phyloP scores from a whole-genome alignment of 148 eudicot species.

The Chenopodium quinoa region DNA sequence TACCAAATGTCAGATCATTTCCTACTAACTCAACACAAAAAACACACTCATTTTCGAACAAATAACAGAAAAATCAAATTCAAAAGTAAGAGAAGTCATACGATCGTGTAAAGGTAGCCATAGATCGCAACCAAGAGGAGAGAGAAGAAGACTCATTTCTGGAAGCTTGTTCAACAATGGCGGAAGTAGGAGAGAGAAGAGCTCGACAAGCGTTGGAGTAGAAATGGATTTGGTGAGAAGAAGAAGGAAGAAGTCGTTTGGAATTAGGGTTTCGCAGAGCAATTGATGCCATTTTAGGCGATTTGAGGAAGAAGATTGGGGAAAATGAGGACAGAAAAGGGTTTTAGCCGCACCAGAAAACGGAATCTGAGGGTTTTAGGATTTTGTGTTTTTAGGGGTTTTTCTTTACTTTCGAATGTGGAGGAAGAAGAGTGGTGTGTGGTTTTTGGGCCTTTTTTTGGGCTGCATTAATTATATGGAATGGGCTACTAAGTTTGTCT shows the following conservation, averaged over 20 bases:
- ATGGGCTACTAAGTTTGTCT: too few relatives aligned
- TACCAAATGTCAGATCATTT: conserved; percentile 3
- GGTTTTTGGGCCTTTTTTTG: not conserved
- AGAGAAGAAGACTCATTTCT: conserved; percentile 30
- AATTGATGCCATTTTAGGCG: conserved; percentile 57
- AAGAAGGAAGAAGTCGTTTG: conserved; percentile 46
- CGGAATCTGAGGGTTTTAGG: not conserved
- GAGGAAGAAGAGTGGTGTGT: not conserved
- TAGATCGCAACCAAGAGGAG: conserved; percentile 59
- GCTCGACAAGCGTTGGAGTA: conserved; percentile 38
- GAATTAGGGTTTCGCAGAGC: conserved; percentile 54
- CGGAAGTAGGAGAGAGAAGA: conserved; percentile 33
- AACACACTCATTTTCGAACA: not conserved
- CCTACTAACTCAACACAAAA: not conserved
- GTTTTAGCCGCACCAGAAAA: conserved; percentile 15
- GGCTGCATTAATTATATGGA: not conserved
- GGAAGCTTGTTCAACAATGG: conserved; percentile 35
- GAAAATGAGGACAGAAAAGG: not conserved
- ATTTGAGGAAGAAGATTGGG: not conserved
- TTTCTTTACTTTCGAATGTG: not conserved
- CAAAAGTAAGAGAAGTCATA: conserved; percentile 25
- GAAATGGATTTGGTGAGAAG: conserved; percentile 44
- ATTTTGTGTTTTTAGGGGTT: not conserved
- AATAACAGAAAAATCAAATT: not conserved
- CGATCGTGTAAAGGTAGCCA: conserved; percentile 92